Percentiles rank a stretch among this genome's conserved stretches.
Evolutionary conservation across 768 basidiomycete species (phyloP).

Genomic region (Termitomyces sp.): DNA sequence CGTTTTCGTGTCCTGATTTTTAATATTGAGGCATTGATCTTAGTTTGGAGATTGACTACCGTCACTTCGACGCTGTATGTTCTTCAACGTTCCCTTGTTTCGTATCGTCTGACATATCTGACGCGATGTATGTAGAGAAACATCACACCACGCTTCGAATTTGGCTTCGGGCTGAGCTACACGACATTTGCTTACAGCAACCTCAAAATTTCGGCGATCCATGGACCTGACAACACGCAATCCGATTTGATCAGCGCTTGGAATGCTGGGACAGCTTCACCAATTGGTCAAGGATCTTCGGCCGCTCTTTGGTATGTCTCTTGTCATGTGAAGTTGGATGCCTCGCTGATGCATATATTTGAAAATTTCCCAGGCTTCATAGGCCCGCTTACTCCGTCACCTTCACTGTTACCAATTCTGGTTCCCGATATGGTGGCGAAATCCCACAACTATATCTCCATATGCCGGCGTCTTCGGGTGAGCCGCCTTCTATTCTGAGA

Average conservation of each 20-base stretch:
- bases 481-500: conserved; percentile 68
- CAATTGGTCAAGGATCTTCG: conserved; percentile 53
- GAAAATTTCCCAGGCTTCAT: conserved; percentile 46
- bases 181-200: conserved; percentile 72
- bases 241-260: conserved; percentile 42
- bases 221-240: conserved; percentile 32
- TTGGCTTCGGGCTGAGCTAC: conserved; percentile 89
- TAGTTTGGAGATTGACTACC: conserved; percentile 67
- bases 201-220: conserved; percentile 44
- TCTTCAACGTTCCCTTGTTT: conserved; percentile 11
- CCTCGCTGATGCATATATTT: not conserved
- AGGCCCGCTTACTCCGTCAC: conserved; percentile 57
- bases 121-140: conserved; percentile 39
- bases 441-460: conserved; percentile 76
- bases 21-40: not conserved
- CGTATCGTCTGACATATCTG: conserved; percentile 10
- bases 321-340: not conserved
- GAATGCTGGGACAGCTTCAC: conserved; percentile 55
- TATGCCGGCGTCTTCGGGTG: conserved; percentile 56
- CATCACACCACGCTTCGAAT: conserved; percentile 80
- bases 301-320: conserved; percentile 51
- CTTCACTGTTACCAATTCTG: conserved; percentile 67
- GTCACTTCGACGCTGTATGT: conserved; percentile 64
- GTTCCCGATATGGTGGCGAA: conserved; percentile 62
- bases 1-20: not conserved